Base-by-base conservation (phyloP, 1,284 basidiomycete genomes). In the Albatrellus sp. region DNA sequence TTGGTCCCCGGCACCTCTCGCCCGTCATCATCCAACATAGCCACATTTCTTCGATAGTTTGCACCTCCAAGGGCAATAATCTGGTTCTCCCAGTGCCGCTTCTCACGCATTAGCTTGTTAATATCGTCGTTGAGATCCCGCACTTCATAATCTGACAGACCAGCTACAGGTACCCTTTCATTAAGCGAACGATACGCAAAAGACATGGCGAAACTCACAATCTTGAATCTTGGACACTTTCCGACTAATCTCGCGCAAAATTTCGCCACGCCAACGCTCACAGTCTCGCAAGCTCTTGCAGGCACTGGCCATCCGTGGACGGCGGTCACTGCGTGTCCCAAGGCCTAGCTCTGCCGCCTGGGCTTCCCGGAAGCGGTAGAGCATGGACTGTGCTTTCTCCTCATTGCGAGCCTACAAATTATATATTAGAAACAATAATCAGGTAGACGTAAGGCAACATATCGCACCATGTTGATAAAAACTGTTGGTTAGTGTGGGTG, bases 181-280 rank as follows among this genome's bases (percentile, higher is more conserved):
- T 33, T 47, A 42, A 45, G 42, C 13, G 41, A 33, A 49, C 32
- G 11, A 46, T 13, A 34, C 24, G 32, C 34, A 2, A 33, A 14
- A 16, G 12, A 35, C 40, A 44, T 37, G 16, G 29, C 36, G 39
- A 14, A 1, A 72, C 85, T 53, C 44, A 94, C 91, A 68, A 59
- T 99, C 94, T 60, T 98, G 94, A 45, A 98, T 98, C 66, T 98
- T 97, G 30, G 88, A 89, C 28, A 98, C 94, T 60, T 98, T 98
- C 50, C 94, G 64, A 58, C 87, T 90, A 46, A 98, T 93, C 58
- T 98, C 94, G 43, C 90, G 72, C 47, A 98, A 62, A 36, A 98
- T 90, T 60, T 98, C 93, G 48, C 90, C 91, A 59, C 94, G 70
- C 91, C 92, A 98, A 43, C 88, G 70, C 65, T 99, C 96, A 57